These are phyloP conservation scores for Neurospora pannonica DNA, from an alignment of 495 filamentous ascomycete genomes.

Conservation along the genomic window DNA sequence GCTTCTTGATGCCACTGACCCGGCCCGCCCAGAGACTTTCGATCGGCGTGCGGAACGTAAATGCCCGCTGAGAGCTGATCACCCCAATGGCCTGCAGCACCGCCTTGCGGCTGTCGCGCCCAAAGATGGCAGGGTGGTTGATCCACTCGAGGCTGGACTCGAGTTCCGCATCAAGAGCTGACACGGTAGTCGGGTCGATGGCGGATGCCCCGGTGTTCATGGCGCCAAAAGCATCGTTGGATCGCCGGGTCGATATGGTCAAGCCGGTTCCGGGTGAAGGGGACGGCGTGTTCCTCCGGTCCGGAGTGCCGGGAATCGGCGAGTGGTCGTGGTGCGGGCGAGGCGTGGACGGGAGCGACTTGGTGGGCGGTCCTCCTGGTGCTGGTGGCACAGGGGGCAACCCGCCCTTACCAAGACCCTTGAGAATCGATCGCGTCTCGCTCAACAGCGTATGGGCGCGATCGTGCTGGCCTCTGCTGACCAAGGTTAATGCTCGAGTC, in stretches of 20 bases:
- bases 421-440: slow-evolving; percentile 91
- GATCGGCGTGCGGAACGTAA: slow-evolving; percentile 81
- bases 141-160: slow-evolving; percentile 98
- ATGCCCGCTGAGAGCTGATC: slow-evolving; percentile 86
- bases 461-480: slow-evolving; percentile 86
- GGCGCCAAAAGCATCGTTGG: slow-evolving; percentile 34
- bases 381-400: slow-evolving; percentile 67
- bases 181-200: slow-evolving; percentile 69
- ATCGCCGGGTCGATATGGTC: slow-evolving; percentile 13
- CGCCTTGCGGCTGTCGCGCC: slow-evolving; percentile 89
- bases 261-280: slow-evolving; percentile 25
- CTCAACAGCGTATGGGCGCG: slow-evolving; percentile 82
- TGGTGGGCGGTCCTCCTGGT: slow-evolving; percentile 13
- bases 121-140: slow-evolving; percentile 90
- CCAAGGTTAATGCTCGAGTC: slow-evolving; percentile 81
- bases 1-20: slow-evolving; percentile 62
- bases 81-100: slow-evolving; percentile 95
- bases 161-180: slow-evolving; percentile 83
- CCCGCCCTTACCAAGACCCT: slow-evolving; percentile 89
- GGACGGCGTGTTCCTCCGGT: slow-evolving; percentile 40
- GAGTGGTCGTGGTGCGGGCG: slow-evolving; percentile 40
- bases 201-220: slow-evolving; percentile 51
- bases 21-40: slow-evolving; percentile 80
- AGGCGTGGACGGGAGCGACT: slow-evolving; percentile 40
- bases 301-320: slow-evolving; percentile 34